Evolutionary conservation across 352 stramenopile species (phyloP), one percentile per base, ranked within the genome.

Genomic region (Phytophthora agathidicida): DNA sequence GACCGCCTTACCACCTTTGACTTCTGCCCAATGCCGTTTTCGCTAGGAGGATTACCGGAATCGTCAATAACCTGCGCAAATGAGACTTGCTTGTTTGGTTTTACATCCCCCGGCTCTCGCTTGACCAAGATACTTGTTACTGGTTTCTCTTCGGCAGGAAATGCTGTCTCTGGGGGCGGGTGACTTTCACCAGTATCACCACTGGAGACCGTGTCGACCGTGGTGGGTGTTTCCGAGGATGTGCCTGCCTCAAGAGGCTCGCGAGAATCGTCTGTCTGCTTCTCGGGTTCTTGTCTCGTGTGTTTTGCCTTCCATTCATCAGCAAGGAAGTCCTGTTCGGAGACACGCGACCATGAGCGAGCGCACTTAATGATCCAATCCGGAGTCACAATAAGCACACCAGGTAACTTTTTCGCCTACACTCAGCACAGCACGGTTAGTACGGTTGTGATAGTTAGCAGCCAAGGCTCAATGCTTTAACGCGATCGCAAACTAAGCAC

Each of bases 331-430:
- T 89, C 80, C 14, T 75, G 58, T 41, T 95, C 86, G 7, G 68
- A 19, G 7, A 77, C 82, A 7, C 70, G 76, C 33, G 60, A 67
- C 86, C 86, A 95, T 49, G 80, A 83, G 13, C 80, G 77, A 55
- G 80, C 82, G 44, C 80, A 91, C 53, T 91, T 88, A 8, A 93
- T 59, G 45, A 95, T 79, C 86, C 86, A 95, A 30, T 95, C 83
- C 0, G 83, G 83, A 1, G 75, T 88, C 13, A 95, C 83, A 17
- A 93, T 74, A 8, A 77, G 45, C 31, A 89, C 78, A 20, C 75
- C 72, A 8, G 77, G 57, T 57, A 83, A 90, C 19, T 52, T 70
- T 46, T 82, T 81, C 8, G 82, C 83, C 76, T 95, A 44, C 13
- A 45, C 28, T 8, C 13, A 58, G 14, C 24, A 59, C 42, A 64